Percentiles rank a stretch among this genome's conserved stretches.
phyloP scores from a whole-genome alignment of 257 asterid genomes.

The Gentiana straminea region DNA sequence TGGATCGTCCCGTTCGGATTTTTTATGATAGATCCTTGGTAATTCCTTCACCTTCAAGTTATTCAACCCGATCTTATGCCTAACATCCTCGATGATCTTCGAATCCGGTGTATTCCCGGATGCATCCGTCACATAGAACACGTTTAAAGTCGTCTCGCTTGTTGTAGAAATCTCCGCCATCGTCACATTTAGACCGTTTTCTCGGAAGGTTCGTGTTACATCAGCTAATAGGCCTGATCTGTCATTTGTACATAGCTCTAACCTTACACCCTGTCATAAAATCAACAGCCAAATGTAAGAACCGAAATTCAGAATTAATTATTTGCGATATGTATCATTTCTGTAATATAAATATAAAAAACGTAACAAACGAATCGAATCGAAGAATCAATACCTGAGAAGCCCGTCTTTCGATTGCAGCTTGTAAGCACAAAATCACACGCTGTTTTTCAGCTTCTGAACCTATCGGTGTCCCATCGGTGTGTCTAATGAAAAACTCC shows the following conservation, averaged over 20 bases:
- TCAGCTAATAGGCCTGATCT: slow-evolving; percentile 70
- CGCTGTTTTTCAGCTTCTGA: slow-evolving; percentile 85
- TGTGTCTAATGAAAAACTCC: slow-evolving; percentile 85
- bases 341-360: not conserved
- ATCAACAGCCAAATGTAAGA: not conserved
- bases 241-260: slow-evolving; percentile 63
- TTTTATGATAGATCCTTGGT: slow-evolving; percentile 41
- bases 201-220: slow-evolving; percentile 84
- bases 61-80: slow-evolving; percentile 55
- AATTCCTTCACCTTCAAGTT: slow-evolving; percentile 66
- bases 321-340: no score
- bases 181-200: slow-evolving; percentile 71
- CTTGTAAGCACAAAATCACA: slow-evolving; percentile 66
- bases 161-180: slow-evolving; percentile 81
- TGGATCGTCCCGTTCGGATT: slow-evolving; percentile 35
- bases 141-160: slow-evolving; percentile 35
- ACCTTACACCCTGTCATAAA: slow-evolving; percentile 69
- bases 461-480: slow-evolving; percentile 73
- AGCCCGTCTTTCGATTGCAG: slow-evolving; percentile 36
- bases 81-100: slow-evolving; percentile 49
- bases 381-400: slow-evolving; percentile 11
- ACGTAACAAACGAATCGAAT: not conserved
- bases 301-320: not conserved
- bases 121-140: slow-evolving; percentile 76
- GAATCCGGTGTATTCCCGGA: slow-evolving; percentile 50